Percentiles rank a stretch among this genome's conserved stretches.
These are phyloP conservation scores for Musa itinerans DNA, from an alignment of 176 grass and related monocot species.

Conservation along the genomic window DNA sequence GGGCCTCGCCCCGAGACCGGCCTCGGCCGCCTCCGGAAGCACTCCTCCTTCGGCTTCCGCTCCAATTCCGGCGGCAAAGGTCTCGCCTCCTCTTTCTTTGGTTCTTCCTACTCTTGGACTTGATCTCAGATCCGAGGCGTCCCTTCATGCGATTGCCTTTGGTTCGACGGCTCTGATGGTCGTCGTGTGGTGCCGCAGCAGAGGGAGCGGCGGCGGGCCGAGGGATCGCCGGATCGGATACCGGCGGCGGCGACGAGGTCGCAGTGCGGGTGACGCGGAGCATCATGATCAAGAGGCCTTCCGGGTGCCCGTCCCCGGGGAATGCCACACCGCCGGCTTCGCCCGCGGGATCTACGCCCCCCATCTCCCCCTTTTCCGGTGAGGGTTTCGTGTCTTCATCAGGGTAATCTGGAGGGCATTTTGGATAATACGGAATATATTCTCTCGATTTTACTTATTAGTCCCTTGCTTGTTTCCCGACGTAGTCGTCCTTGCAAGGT, in stretches of 20 bases:
- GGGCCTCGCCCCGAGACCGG: slow-evolving; percentile 7
- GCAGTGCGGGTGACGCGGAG: slow-evolving; percentile 70
- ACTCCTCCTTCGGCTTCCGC: background rate
- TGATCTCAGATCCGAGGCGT: background rate
- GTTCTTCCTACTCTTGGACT: background rate
- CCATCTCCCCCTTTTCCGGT: slow-evolving; percentile 77
- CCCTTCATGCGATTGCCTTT: too few species aligned
- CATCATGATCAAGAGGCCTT: slow-evolving; percentile 93
- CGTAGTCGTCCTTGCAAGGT: background rate
- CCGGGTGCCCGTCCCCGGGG: slow-evolving; percentile 51
- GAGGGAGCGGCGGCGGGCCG: slow-evolving; percentile 32
- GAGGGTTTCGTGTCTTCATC: slow-evolving; percentile 4
- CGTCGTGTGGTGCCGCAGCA: slow-evolving; percentile 18
- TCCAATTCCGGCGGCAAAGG: slow-evolving; percentile 28
- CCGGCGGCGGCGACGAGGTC: slow-evolving; percentile 23
- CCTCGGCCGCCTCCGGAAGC: slow-evolving; percentile 17
- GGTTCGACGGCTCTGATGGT: slow-evolving; percentile 15
- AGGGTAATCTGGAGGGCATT: background rate
- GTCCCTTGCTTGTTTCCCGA: background rate
- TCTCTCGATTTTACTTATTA: background rate
- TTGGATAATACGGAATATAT: background rate
- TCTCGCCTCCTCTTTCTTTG: background rate
- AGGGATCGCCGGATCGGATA: slow-evolving; percentile 15
- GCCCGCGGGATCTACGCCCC: slow-evolving; percentile 55
- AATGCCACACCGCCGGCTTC: slow-evolving; percentile 65